These are phyloP conservation scores for Hypoxylon sp. DNA, from an alignment of 2,329 filamentous ascomycete genomes.

Conservation along the genomic window DNA sequence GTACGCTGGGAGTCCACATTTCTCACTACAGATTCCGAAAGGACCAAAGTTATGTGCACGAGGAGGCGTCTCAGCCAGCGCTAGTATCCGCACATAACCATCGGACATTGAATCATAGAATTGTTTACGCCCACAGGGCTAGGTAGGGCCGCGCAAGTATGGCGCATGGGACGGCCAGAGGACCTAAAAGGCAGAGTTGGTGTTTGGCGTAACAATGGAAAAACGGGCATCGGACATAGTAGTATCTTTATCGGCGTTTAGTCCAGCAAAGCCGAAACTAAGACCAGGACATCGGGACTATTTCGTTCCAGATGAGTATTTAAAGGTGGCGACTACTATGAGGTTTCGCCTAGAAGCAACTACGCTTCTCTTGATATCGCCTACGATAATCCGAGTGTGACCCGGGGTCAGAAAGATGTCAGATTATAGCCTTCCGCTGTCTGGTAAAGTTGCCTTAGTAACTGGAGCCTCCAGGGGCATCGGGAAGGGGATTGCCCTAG, in stretches of 20 bases:
- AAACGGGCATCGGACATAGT: conserved; percentile 26
- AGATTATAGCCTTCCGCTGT: conserved; percentile 48
- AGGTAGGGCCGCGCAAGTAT: too few species aligned
- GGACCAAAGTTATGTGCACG: neutral
- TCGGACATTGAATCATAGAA: too few species aligned
- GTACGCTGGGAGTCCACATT: neutral
- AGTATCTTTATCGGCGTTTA: conserved; percentile 31
- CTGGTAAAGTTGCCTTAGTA: conserved; percentile 61
- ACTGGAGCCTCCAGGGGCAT: conserved; percentile 53
- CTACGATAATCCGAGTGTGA: neutral
- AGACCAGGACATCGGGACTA: neutral
- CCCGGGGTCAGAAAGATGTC: conserved; percentile 26
- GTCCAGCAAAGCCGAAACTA: conserved; percentile 29
- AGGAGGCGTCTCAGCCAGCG: too few species aligned
- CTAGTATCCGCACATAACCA: too few species aligned
- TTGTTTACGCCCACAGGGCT: too few species aligned
- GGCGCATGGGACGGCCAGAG: too few species aligned
- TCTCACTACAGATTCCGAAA: neutral
- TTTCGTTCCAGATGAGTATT: neutral
- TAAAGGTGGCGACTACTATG: neutral
- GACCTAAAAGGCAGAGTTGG: too few species aligned
- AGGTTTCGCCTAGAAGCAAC: neutral
- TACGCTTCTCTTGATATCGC: neutral
- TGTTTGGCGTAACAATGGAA: too few species aligned
- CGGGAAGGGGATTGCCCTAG: conserved; percentile 57